Base-by-base conservation (phyloP, 768 basidiomycete genomes). In the Leccinum obscurum region DNA sequence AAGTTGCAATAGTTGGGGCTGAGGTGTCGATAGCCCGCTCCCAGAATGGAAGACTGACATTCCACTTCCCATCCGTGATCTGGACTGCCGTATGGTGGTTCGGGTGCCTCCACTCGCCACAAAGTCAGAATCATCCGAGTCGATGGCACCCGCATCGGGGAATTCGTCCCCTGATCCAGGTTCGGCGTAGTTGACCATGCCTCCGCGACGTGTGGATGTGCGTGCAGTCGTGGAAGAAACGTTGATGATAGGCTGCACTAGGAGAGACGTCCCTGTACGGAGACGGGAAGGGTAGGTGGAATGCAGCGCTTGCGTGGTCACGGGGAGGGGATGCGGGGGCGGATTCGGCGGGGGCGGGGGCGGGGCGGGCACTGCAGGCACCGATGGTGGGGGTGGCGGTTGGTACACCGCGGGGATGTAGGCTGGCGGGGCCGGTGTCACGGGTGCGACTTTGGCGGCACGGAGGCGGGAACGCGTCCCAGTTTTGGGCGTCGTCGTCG, bases 261-360 rank as follows among this genome's bases (percentile, higher is more conserved):
- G 85, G 6, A 94, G 85, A 0, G 93, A 90, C 3, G 89, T 82
- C 15, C 97, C 97, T 0, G 96, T 95, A 26, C 91, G 87, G 55
- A 98, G 77, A n/a, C 96, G 84, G 6, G 95, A 90, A 0, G 94
- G 79, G 72, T 97, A 98, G 2, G 92, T 90, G 0, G 93, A 89
- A 58, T 85, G 81, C 14, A 86, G 76, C 0, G 90, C 95, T 70
- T 98, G 96, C 0, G 82, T 74, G 0, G 75, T 72, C 0, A 88
- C 81, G 0, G 87, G 82, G 32, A 93, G 76, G 39, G 83, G 84
- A 4, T 82, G 80, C 4, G 78, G 79, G 3, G 83, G 83, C 6
- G 82, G 83, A 56, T 83, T 85, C 5, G 78, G 80, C 3, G 75
- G 71, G 3, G 60, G 73, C 1, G 69, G 61, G 2, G 81, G 77